phyloP scores from a whole-genome alignment of 345 rosid genomes.

The Dipteronia sinensis region DNA sequence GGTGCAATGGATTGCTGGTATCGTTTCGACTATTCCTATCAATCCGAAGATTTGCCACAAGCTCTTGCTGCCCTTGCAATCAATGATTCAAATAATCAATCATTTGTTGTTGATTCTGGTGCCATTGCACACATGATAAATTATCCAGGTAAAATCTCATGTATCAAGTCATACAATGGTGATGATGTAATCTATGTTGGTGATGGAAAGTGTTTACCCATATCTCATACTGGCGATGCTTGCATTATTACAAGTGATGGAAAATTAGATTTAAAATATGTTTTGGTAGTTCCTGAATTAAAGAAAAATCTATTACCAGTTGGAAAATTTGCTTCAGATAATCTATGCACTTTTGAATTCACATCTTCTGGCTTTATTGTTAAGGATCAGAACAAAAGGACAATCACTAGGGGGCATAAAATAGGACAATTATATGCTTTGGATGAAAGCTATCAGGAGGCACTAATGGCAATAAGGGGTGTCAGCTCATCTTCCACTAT shows the following conservation, averaged over 20 bases:
- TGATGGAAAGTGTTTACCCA: too few relatives aligned
- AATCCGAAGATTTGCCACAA: too few relatives aligned
- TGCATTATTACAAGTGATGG: constrained; percentile 41
- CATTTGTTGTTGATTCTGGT: too few relatives aligned
- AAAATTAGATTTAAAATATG: neutral
- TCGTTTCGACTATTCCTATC: too few relatives aligned
- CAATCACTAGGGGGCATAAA: neutral
- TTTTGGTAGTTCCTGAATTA: neutral
- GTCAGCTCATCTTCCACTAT: neutral
- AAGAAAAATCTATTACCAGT: constrained; percentile 11
- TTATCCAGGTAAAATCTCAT: too few relatives aligned
- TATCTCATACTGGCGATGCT: too few relatives aligned
- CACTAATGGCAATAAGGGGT: neutral
- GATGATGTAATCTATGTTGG: too few relatives aligned
- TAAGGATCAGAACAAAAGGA: constrained; percentile 1
- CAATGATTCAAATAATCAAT: too few relatives aligned
- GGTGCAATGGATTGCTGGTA: too few relatives aligned
- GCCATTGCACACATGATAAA: too few relatives aligned
- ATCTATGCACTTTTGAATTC: neutral
- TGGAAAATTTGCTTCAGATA: neutral
- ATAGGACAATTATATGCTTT: constrained; percentile 13
- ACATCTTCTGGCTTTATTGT: constrained; percentile 14
- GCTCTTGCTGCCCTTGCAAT: too few relatives aligned
- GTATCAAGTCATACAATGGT: too few relatives aligned
- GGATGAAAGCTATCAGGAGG: constrained; percentile 3